These are phyloP conservation scores for Fusarium staphyleae DNA, from an alignment of 2,329 filamentous ascomycete genomes.

Conservation along the genomic window DNA sequence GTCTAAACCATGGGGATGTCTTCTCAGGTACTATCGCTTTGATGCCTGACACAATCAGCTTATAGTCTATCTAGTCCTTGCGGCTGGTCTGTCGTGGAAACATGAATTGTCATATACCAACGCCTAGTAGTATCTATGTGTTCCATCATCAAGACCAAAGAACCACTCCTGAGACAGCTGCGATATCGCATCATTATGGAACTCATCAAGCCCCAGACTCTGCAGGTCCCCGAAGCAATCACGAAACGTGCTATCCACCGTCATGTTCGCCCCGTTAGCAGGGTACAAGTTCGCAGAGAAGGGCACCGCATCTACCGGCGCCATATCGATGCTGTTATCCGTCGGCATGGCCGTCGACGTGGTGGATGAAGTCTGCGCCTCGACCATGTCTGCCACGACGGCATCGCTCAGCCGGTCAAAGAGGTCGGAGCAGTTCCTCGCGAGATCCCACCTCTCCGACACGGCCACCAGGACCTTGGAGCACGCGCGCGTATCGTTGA, in stretches of 20 bases:
- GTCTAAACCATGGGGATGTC: too few species aligned
- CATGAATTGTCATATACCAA: too few species aligned
- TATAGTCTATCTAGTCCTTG: too few species aligned
- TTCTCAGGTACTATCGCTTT: too few species aligned
- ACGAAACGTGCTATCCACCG: constrained; percentile 49
- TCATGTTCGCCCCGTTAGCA: constrained; percentile 35
- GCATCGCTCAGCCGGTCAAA: constrained; percentile 54
- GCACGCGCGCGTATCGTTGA: constrained; percentile 52
- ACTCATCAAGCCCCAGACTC: constrained; percentile 34
- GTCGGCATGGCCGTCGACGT: background rate
- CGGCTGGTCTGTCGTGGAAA: too few species aligned
- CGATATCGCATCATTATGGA: constrained; percentile 40
- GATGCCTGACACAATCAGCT: too few species aligned
- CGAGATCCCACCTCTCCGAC: constrained; percentile 51
- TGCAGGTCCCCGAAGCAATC: constrained; percentile 47
- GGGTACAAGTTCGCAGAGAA: constrained; percentile 6
- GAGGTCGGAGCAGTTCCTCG: constrained; percentile 51
- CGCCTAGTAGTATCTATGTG: too few species aligned
- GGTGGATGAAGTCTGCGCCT: constrained; percentile 4
- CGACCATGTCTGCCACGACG: constrained; percentile 50
- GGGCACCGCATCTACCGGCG: constrained; percentile 4
- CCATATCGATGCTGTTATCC: background rate
- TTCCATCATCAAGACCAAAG: constrained; percentile 25
- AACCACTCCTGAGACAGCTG: constrained; percentile 37
- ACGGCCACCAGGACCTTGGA: constrained; percentile 55